Evolutionary conservation across 1,284 basidiomycete species (phyloP), one percentile per base, ranked within the genome.

Genomic region (Trametes pubescens): DNA sequence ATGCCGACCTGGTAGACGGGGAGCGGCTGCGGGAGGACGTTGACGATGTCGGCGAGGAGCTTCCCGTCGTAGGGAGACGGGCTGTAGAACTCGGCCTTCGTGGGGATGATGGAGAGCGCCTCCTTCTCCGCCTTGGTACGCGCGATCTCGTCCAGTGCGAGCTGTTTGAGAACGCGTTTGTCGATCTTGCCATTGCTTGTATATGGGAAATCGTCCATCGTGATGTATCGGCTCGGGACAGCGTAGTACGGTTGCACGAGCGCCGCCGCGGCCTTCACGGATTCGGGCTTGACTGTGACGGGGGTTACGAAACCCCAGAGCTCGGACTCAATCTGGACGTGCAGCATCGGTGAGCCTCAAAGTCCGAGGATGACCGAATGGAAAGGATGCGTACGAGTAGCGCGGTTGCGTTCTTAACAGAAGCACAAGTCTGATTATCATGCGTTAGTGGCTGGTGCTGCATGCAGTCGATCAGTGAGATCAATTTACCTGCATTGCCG

Each of bases 161-260:
- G 62, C 51, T 79, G 77, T 18, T 81, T 79, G 24, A 88, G 76
- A 16, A 77, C 81, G 44, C 79, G 74, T 69, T 85, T 85, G 74
- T 87, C 85, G 29, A 82, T 82, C 72, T 87, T 87, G 24, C 74
- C 74, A 54, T 75, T 75, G 40, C 73, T 74, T 26, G 85, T 88
- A 65, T 81, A 78, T 14, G 85, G 85, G 65, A 87, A 82, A 26
- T 77, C 75, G 37, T 75, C 75, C 62, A 86, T 72, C 5, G 76
- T 71, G 48, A 83, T 62, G 64, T 80, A 81, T 43, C 78, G 78
- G 0, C 80, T 80, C 2, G 86, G 86, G 16, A 86, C 83, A 5
- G 85, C 85, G 72, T 88, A 87, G 72, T 87, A 86, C 14, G 86
- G 85, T 69, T 86, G 84, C 21, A 85, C 77, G 65, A 82, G 80